phyloP scores from a whole-genome alignment of 768 basidiomycete species.

The Suillus occidentalis region DNA sequence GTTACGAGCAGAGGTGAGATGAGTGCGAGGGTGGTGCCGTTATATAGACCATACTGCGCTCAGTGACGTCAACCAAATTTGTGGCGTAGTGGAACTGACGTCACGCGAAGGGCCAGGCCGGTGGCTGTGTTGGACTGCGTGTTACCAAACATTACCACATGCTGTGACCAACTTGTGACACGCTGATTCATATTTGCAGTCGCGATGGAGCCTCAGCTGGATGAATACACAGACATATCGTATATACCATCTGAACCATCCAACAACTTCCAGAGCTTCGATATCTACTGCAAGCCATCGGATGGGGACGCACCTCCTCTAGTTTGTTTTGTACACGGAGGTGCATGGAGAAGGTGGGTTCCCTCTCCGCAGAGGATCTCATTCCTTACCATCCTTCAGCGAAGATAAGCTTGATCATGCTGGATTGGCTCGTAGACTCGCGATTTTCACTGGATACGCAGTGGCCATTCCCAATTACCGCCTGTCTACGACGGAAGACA shows the following conservation, averaged over 20 bases:
- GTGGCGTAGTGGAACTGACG: conserved; percentile 14
- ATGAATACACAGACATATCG: conserved; percentile 25
- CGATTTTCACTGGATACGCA: conserved; percentile 45
- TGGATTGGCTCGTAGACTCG: conserved; percentile 53
- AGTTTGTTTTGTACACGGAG: conserved; percentile 78
- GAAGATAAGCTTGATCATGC: conserved; percentile 71
- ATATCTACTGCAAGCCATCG: conserved; percentile 31
- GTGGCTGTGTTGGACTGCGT: neutral
- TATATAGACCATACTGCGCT: neutral
- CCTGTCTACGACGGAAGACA: conserved; percentile 50
- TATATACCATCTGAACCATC: conserved; percentile 33
- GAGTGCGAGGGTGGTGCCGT: neutral
- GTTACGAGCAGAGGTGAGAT: too few relatives aligned
- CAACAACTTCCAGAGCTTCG: conserved; percentile 49
- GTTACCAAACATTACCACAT: too few relatives aligned
- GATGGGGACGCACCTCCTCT: conserved; percentile 34
- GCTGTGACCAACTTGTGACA: too few relatives aligned
- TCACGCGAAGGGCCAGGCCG: neutral
- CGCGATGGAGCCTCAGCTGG: conserved; percentile 12
- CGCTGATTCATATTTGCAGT: neutral
- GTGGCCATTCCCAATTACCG: conserved; percentile 81
- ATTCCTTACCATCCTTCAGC: conserved; percentile 35
- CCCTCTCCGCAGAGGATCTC: neutral
- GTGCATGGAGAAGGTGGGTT: conserved; percentile 78
- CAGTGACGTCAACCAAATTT: conserved; percentile 29